Percentiles rank a stretch among this genome's conserved stretches.
Conservation (phyloP, 108 stramenopile species). For the Pseudonitzschia multistriata region DNA sequence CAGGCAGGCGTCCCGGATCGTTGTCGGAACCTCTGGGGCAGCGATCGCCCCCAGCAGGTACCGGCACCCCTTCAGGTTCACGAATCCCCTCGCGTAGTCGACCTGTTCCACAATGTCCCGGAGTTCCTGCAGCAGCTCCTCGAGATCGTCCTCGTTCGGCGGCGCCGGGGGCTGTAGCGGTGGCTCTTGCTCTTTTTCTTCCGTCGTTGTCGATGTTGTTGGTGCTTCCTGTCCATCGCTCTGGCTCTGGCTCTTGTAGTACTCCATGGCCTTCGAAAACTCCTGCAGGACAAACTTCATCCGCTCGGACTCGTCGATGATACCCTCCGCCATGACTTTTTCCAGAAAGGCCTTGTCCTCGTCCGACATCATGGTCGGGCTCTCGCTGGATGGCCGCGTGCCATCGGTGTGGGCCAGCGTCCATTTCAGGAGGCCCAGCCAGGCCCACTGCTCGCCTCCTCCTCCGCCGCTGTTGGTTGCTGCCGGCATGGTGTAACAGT, state of each 20-base stretch:
- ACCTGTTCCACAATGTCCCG: constrained; percentile 91
- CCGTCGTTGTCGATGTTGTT: constrained; percentile 22
- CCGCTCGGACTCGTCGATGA: constrained; percentile 76
- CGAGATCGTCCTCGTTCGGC: constrained; percentile 46
- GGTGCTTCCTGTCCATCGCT: constrained; percentile 13
- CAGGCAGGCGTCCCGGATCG: constrained; percentile 51
- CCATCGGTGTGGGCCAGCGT: constrained; percentile 72
- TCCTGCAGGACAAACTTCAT: constrained; percentile 74
- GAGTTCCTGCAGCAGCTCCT: constrained; percentile 74
- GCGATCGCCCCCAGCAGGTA: constrained; percentile 73
- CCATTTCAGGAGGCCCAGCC: constrained; percentile 88
- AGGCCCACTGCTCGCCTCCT: constrained; percentile 48
- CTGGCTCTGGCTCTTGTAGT: constrained; percentile 14
- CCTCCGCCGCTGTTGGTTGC: neutral
- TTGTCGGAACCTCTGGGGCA: constrained; percentile 40
- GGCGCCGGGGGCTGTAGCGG: constrained; percentile 17
- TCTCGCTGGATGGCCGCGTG: constrained; percentile 45
- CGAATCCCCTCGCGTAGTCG: constrained; percentile 80
- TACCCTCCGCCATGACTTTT: constrained; percentile 81
- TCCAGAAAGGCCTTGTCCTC: constrained; percentile 80
- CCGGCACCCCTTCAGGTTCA: constrained; percentile 65
- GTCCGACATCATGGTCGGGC: constrained; percentile 55
- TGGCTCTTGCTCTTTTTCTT: constrained; percentile 25
- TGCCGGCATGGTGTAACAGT: neutral
- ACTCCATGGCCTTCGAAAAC: constrained; percentile 56